Evolutionary conservation across 2,329 filamentous ascomycete species (phyloP).

Genomic region (Curvularia lunata): DNA sequence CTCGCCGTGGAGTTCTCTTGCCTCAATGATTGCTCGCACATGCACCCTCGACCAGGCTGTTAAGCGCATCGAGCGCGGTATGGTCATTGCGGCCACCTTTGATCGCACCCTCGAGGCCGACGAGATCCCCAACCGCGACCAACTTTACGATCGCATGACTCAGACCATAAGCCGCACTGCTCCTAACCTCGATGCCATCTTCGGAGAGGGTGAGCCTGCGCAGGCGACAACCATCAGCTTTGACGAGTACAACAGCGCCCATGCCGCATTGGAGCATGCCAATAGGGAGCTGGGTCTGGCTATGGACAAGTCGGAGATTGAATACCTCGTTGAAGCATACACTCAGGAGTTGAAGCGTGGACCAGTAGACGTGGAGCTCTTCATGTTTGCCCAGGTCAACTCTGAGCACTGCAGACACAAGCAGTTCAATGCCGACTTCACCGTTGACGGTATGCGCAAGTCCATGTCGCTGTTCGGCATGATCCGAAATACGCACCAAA

Average conservation of each 20-base stretch:
- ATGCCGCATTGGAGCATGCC: conserved; percentile 77
- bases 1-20: conserved; percentile 97
- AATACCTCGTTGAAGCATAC: conserved; percentile 90
- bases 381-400: conserved; percentile 99
- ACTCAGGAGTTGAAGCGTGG: conserved; percentile 67
- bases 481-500: conserved; percentile 93
- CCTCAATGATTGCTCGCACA: conserved; percentile 90
- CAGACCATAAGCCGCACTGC: conserved; percentile 73
- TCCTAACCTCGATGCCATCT: conserved; percentile 78
- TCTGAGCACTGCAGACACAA: conserved; percentile 91
- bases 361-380: conserved; percentile 90
- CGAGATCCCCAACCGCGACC: conserved; percentile 67
- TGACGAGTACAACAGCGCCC: conserved; percentile 67
- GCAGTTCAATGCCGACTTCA: conserved; percentile 97
- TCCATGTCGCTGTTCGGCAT: conserved; percentile 86
- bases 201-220: conserved; percentile 69
- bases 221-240: conserved; percentile 78
- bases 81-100: conserved; percentile 73
- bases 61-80: conserved; percentile 84
- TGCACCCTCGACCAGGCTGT: conserved; percentile 78
- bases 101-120: conserved; percentile 59
- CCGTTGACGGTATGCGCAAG: conserved; percentile 84
- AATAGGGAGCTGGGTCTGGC: conserved; percentile 85
- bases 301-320: conserved; percentile 85
- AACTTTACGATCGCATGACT: conserved; percentile 94